Base-by-base conservation (phyloP, 2,329 filamentous ascomycete genomes). In the Raffaelea ambrosiae region DNA sequence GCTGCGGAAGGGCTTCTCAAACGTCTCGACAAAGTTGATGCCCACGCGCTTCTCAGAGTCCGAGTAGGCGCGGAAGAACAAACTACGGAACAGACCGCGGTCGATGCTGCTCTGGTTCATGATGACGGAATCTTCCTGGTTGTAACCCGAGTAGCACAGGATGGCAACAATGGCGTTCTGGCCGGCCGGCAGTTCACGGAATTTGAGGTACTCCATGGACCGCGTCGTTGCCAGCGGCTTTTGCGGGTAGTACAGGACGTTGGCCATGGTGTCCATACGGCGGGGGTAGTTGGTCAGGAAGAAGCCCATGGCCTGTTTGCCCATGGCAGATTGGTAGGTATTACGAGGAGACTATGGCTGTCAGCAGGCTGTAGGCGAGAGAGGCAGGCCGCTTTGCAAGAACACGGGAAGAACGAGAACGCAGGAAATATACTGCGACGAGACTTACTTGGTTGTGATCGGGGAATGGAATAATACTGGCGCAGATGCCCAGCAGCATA, bases 31-130 rank as follows among this genome's bases (percentile, higher is more conserved):
- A 36, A 94, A 84, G 55, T 89, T 88, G 70, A 97, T 86, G 53
- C 93, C 93, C 26, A 98, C 85, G 55, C 88, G 85, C 76, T 97
- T 97, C 70, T 98, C 93, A 55, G 89, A 88, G 61, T 98, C 93
- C 29, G 89, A 94, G 68, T 98, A 98, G 11, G 91, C 89, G 57
- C 94, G 84, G 79, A 95, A 98, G 74, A 97, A 98, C 47, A 98
- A 70, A 77, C 89, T 96, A 61, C 94, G 81, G 83, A 98, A 98
- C 4, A 98, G 76, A 53, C 93, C 93, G 61, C 93, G 86, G 66
- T 98, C 93, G 60, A 98, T 97, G 67, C 89, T 95, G 70, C 89
- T 96, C 71, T 98, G 93, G 67, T 98, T 98, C 93, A 98, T 97
- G 60, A 98, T 95, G 57, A 98, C 91, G 56, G 93, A 98, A 81